A percentile compares a stretch with the other conserved stretches of the same genome.
Evolutionary conservation across 2,329 filamentous ascomycete species (phyloP).

Genomic region (Fusarium praegraminearum): DNA sequence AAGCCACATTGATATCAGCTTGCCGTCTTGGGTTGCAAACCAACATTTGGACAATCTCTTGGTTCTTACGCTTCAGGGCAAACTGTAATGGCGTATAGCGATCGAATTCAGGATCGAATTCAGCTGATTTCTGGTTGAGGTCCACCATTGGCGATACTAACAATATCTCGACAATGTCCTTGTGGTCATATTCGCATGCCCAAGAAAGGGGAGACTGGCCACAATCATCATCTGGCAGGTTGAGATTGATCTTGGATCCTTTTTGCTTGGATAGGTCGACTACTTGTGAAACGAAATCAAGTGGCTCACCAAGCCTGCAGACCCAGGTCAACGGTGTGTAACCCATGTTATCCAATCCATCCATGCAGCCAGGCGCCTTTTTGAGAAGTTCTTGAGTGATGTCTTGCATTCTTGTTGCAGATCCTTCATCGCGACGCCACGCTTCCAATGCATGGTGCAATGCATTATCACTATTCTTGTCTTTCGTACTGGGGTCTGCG

Average conservation of each 20-base stretch:
- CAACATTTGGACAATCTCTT: fast-evolving
- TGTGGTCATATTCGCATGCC: background rate
- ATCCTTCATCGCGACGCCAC: fast-evolving
- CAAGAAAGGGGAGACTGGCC: background rate
- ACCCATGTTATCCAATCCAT: fast-evolving
- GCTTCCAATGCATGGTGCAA: fast-evolving
- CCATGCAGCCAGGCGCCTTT: background rate
- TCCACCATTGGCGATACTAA: fast-evolving
- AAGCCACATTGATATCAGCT: too few relatives aligned
- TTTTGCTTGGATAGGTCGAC: background rate
- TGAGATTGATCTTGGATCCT: background rate
- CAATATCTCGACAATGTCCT: background rate
- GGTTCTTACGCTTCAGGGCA: fast-evolving
- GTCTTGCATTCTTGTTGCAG: fast-evolving
- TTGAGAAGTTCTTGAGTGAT: fast-evolving
- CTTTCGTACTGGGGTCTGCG: background rate
- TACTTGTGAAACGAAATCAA: background rate
- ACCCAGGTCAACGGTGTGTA: background rate
- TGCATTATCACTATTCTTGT: fast-evolving
- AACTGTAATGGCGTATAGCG: background rate
- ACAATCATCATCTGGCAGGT: background rate
- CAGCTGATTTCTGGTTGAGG: background rate
- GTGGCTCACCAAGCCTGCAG: fast-evolving
- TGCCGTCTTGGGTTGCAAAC: too few relatives aligned
- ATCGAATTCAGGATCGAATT: too few relatives aligned